phyloP scores from a whole-genome alignment of 2,329 filamentous ascomycete genomes.

The Bipolaris victoriae region DNA sequence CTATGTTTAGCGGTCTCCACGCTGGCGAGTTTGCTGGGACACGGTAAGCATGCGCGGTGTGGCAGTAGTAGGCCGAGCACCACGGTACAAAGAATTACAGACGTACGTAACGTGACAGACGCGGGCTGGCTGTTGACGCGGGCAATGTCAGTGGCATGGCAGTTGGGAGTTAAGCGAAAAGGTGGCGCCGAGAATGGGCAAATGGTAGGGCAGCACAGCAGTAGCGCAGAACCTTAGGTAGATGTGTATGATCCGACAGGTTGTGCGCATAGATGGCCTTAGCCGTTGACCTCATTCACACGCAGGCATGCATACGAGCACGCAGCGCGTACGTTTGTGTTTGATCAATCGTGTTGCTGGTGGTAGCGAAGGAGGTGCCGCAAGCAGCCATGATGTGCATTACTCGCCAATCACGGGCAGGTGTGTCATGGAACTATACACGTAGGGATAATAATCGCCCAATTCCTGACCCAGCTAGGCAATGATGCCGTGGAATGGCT shows the following conservation, averaged over 20 bases:
- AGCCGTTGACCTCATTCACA: conserved; percentile 19
- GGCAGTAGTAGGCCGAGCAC: no score
- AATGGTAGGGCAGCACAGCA: conserved; percentile 23
- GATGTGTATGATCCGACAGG: conserved; percentile 19
- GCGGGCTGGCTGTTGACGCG: conserved; percentile 3
- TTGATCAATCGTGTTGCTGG: background rate
- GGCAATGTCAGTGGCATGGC: conserved; percentile 8
- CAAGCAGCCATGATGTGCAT: background rate
- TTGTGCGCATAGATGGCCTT: conserved; percentile 11
- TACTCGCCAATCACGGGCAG: background rate
- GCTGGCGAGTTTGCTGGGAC: background rate
- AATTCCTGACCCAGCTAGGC: conserved; percentile 2
- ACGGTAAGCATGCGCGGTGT: background rate
- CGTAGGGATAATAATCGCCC: background rate
- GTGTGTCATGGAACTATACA: background rate
- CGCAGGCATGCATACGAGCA: conserved; percentile 7
- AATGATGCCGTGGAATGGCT: conserved; percentile 6
- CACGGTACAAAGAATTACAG: background rate
- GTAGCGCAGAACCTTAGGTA: conserved; percentile 23
- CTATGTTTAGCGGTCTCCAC: background rate
- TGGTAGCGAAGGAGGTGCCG: background rate
- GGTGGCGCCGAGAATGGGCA: conserved; percentile 18
- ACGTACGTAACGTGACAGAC: conserved; percentile 3
- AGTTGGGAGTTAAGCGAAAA: conserved; percentile 11
- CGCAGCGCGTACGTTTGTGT: conserved; percentile 2